Base-by-base conservation (phyloP, 2,329 filamentous ascomycete genomes). In the Diplodia sapinea region DNA sequence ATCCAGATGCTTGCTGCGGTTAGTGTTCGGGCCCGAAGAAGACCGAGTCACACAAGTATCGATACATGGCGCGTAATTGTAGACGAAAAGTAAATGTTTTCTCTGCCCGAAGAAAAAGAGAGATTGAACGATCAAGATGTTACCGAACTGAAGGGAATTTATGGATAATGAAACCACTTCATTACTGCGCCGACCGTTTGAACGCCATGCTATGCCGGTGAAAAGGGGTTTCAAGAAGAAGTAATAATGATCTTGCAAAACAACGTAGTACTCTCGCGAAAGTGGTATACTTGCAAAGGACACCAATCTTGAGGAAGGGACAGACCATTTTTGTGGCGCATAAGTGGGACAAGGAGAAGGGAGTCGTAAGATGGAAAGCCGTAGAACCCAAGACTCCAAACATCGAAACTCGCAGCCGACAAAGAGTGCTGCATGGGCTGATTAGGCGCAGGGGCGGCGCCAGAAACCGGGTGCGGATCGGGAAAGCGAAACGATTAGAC, bases 401-500 rank as follows among this genome's bases (percentile, higher is more conserved):
- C n/a, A 55, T 55, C 33, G 33, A 54, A 55, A 52, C 51, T 26
- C 20, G 29, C 51, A 64, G 33, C 29, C 31, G 52, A 52, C 31
- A 52, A 40, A 13, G 29, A 23, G 52, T 36, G 12, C n/a, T 38
- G 31, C 52, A 40, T 49, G 52, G 23, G 40, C 20, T 29, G 20
- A 29, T 49, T 33, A 26, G 40, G 36, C 64, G 38, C 52, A 50
- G 52, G 52, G 40, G 40, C 33, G 26, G 51, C 52, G 29, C 51
- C 38, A 51, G 59, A 51, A 38, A 23, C 59, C n/a, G 20, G 43
- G 29, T 17, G 47, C 31, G 54, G 64, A 47, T 36, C 52, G 40
- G 50, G 54, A 23, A 52, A 52, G 47, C 52, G 23, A 47, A 50
- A 20, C 43, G 43, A 20, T 70, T 68, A 79, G 68, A 71, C 70